Evolutionary conservation across 140 eudicot species (phyloP).

Genomic region (Erigeron philadelphicus): DNA sequence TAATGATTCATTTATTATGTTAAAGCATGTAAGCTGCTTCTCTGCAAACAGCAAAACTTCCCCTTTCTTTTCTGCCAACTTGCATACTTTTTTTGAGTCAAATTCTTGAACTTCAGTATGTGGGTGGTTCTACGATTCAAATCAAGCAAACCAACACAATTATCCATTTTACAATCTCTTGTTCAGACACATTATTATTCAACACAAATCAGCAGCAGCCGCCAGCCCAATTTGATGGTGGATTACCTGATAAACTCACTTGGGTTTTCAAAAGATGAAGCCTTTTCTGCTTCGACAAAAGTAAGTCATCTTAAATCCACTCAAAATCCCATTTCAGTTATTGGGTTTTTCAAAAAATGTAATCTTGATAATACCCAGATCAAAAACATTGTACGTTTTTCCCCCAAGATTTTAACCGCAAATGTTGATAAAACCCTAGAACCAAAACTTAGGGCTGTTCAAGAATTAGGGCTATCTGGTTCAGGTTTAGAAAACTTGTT

Average conservation of each 20-base stretch:
- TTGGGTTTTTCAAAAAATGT: slow-evolving; percentile 22
- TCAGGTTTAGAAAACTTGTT: slow-evolving; percentile 22
- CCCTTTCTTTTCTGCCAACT: too few relatives aligned
- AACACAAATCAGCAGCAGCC: background rate
- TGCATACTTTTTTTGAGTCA: too few relatives aligned
- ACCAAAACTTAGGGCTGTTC: slow-evolving; percentile 27
- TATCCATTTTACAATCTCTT: background rate
- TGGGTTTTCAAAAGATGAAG: slow-evolving; percentile 30
- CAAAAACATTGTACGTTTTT: slow-evolving; percentile 12
- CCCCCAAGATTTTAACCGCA: slow-evolving; percentile 19
- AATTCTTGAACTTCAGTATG: slow-evolving; percentile 1
- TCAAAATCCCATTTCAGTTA: slow-evolving; percentile 22
- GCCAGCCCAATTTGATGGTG: slow-evolving; percentile 23
- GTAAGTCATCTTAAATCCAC: slow-evolving; percentile 30
- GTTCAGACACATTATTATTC: slow-evolving; percentile 12
- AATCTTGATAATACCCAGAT: slow-evolving; percentile 30
- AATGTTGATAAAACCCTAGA: slow-evolving; percentile 28
- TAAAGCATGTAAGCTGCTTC: too few relatives aligned
- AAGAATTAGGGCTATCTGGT: slow-evolving; percentile 30
- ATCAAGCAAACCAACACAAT: background rate
- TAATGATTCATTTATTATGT: too few relatives aligned
- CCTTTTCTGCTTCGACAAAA: slow-evolving; percentile 20
- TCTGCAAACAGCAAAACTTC: too few relatives aligned
- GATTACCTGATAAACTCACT: slow-evolving; percentile 28
- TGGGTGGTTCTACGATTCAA: slow-evolving; percentile 23